Conservation (phyloP, 257 asterid genomes). For the Solanum microdontum region DNA sequence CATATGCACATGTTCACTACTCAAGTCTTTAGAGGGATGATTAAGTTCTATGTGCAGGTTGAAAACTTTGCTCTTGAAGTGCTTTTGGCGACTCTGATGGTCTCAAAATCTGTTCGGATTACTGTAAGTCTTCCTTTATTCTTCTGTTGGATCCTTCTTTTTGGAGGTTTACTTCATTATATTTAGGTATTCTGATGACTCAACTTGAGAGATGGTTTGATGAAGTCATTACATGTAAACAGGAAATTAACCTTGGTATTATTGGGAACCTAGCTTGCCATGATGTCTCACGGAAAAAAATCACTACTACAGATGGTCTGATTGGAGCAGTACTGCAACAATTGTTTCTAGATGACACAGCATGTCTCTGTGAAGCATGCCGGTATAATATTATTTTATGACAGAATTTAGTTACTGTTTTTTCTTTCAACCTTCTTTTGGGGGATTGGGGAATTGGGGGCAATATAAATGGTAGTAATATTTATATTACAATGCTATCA, state of each 20-base stretch:
- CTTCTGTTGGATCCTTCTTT: neutral
- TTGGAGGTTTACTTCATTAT: neutral
- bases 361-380: constrained; percentile 84
- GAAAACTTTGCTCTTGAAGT: constrained; percentile 83
- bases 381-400: constrained; percentile 31
- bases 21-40: neutral
- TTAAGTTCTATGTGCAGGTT: constrained; percentile 32
- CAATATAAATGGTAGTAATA: neutral
- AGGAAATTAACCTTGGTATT: constrained; percentile 95
- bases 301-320: constrained; percentile 54
- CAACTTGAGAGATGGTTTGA: neutral
- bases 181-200: neutral
- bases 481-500: neutral
- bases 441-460: too few species aligned
- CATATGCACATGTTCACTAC: neutral
- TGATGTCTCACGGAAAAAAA: constrained; percentile 41
- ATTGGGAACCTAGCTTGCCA: constrained; percentile 94
- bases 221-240: constrained; percentile 12
- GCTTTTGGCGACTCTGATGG: constrained; percentile 61
- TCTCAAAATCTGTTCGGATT: constrained; percentile 52
- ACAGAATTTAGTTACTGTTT: neutral
- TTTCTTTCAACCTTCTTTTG: neutral
- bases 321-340: constrained; percentile 51
- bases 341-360: constrained; percentile 61
- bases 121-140: constrained; percentile 37